Percentiles rank a stretch among this genome's conserved stretches.
Evolutionary conservation across 164 flowering plant genomes (phyloP).

Genomic region (Tinospora cordifolia): DNA sequence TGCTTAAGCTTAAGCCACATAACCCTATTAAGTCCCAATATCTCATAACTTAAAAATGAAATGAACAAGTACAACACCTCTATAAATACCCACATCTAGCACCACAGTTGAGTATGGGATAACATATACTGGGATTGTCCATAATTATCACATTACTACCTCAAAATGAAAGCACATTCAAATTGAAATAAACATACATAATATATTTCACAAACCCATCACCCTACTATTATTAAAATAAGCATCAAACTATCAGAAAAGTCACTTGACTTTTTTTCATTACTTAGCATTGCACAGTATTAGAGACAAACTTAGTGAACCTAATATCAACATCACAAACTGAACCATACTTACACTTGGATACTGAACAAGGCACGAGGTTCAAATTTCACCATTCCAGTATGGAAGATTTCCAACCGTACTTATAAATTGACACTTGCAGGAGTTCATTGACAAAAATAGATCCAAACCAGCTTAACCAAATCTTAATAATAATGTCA

Average conservation of each 20-base stretch:
- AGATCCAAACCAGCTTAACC: neutral
- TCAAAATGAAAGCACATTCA: neutral
- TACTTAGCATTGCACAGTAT: neutral
- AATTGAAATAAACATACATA: neutral
- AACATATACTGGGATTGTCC: neutral
- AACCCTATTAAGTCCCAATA: too few relatives aligned
- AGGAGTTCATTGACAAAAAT: neutral
- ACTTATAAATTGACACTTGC: neutral
- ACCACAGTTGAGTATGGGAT: too few relatives aligned
- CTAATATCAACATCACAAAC: too few relatives aligned
- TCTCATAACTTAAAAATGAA: too few relatives aligned
- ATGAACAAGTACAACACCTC: too few relatives aligned
- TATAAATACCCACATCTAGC: too few relatives aligned
- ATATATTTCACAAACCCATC: neutral
- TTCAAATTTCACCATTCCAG: neutral
- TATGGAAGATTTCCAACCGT: neutral
- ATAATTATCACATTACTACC: neutral
- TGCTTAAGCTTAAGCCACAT: too few relatives aligned
- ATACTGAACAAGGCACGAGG: neutral
- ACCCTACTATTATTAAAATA: too few relatives aligned
- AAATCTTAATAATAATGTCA: too few relatives aligned
- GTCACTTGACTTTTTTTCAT: too few relatives aligned
- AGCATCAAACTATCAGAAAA: neutral
- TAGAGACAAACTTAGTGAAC: too few relatives aligned
- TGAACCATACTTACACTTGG: too few relatives aligned